Evolutionary conservation across 192 early-diverging fungal species (phyloP).

Genomic region (Entomortierella chlamydospora): DNA sequence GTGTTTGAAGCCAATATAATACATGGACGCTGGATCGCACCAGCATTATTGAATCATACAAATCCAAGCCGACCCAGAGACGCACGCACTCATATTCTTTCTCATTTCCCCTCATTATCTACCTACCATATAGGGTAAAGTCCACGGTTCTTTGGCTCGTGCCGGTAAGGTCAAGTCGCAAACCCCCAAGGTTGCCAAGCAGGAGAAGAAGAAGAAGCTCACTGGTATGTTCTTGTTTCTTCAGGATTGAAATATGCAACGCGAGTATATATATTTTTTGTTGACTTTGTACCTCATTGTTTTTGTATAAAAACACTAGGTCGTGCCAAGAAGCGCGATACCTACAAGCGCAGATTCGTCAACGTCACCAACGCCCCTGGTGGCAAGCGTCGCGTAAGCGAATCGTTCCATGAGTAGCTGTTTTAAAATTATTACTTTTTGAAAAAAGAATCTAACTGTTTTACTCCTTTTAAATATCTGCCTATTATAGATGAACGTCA

Average conservation of each 20-base stretch:
- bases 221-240: constrained; percentile 51
- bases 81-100: too few species aligned
- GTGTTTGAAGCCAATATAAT: too few species aligned
- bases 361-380: constrained; percentile 89
- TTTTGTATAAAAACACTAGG: constrained; percentile 42
- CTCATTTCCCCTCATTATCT: background rate
- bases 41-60: too few species aligned
- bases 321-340: constrained; percentile 96
- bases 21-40: too few species aligned
- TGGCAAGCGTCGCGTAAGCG: constrained; percentile 89
- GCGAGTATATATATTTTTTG: constrained; percentile 13
- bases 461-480: background rate
- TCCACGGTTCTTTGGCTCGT: constrained; percentile 99
- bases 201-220: constrained; percentile 96
- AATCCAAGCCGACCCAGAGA: too few species aligned
- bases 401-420: background rate
- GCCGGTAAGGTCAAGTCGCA: constrained; percentile 99
- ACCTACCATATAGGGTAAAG: constrained; percentile 89
- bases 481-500: constrained; percentile 54
- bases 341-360: constrained; percentile 98
- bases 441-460: too few species aligned
- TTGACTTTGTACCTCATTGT: background rate
- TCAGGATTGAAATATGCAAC: too few species aligned
- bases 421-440: too few species aligned
- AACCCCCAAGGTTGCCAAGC: constrained; percentile 97